These are phyloP conservation scores for Boletus subcaerulescens DNA, from an alignment of 768 basidiomycete species.

Conservation along the genomic window DNA sequence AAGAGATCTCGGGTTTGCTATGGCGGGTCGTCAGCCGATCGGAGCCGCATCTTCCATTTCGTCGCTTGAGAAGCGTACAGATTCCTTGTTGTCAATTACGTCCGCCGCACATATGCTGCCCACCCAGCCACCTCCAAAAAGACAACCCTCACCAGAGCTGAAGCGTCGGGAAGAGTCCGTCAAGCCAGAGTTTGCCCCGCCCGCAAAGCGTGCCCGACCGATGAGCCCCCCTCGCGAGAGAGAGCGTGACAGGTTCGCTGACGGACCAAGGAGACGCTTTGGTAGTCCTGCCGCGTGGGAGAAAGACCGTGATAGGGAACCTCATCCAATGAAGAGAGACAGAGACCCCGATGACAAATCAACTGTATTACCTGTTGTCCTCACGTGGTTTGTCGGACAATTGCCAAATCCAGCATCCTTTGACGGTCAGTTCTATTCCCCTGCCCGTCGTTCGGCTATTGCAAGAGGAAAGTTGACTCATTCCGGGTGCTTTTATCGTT, in stretches of 20 bases:
- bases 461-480: constrained; percentile 12
- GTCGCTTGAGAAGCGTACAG: constrained; percentile 35
- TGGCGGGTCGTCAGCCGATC: constrained; percentile 34
- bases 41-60: constrained; percentile 19
- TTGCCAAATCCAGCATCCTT: constrained; percentile 72
- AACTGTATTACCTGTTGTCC: constrained; percentile 49
- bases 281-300: constrained; percentile 43
- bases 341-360: constrained; percentile 47
- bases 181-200: constrained; percentile 38
- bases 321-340: constrained; percentile 37
- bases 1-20: constrained; percentile 81
- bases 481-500: constrained; percentile 3
- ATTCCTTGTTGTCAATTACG: constrained; percentile 34
- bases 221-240: constrained; percentile 49
- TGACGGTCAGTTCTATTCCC: constrained; percentile 60
- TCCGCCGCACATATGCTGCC: constrained; percentile 27
- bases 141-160: constrained; percentile 34
- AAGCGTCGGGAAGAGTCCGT: constrained; percentile 43
- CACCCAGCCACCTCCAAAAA: constrained; percentile 23
- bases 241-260: constrained; percentile 44
- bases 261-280: constrained; percentile 37
- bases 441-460: constrained; percentile 7
- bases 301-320: constrained; percentile 43
- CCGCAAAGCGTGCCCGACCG: constrained; percentile 44
- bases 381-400: constrained; percentile 83